These are phyloP conservation scores for Tetradesmus lagerheimii DNA, from an alignment of 139 green algal species.

Conservation along the genomic window DNA sequence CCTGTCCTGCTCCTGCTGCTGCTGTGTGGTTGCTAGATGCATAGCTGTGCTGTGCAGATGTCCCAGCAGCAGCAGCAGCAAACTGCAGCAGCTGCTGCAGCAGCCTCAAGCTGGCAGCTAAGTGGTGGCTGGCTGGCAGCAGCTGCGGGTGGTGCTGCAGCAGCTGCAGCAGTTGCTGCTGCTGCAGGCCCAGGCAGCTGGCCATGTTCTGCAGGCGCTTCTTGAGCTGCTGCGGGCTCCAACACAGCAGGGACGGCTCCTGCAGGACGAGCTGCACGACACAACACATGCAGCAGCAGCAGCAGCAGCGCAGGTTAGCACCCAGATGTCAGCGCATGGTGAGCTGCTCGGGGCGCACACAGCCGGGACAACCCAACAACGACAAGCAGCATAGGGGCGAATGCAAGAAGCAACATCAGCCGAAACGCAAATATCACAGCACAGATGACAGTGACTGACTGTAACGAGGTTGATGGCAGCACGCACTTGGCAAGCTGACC, in stretches of 20 bases:
- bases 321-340: neutral
- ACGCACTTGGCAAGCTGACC: too few relatives aligned
- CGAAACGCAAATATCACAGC: too few relatives aligned
- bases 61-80: neutral
- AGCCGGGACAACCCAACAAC: neutral
- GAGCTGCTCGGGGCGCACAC: neutral
- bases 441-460: too few relatives aligned
- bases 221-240: neutral
- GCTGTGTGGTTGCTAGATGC: neutral
- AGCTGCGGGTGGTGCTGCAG: constrained; percentile 25
- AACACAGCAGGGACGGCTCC: constrained; percentile 17
- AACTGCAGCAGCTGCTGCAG: constrained; percentile 39
- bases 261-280: neutral
- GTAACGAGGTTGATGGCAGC: too few relatives aligned
- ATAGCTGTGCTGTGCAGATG: neutral
- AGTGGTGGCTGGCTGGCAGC: constrained; percentile 32
- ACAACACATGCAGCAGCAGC: neutral
- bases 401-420: neutral
- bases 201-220: constrained; percentile 8
- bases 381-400: neutral
- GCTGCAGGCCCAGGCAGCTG: constrained; percentile 1
- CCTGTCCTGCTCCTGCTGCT: constrained; percentile 9
- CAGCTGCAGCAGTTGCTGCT: constrained; percentile 9
- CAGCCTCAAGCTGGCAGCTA: neutral
- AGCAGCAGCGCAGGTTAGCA: neutral